Evolutionary conservation across 148 eudicot species (phyloP), one percentile per base, ranked within the genome.

Genomic region (Camellia japonica): DNA sequence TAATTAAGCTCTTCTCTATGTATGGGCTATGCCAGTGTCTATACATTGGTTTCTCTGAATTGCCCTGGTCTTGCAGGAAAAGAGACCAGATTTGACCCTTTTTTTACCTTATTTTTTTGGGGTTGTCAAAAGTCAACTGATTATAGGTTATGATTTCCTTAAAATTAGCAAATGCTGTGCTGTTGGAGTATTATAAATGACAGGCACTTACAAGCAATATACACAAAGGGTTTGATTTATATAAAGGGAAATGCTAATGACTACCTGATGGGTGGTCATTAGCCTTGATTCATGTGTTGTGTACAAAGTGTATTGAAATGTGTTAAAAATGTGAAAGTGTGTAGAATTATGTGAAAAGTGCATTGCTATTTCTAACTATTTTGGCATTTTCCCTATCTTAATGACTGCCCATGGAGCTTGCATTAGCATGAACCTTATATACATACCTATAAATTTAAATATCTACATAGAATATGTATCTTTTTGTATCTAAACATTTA

Each of bases 1-100:
- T 95, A 88, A 71, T 73, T 62, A 74, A 68, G 43, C 14, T 71
- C 74, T 44, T 74, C 64, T 18, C 30, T 46, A 46, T 82, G 47
- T 78, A 41, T 55, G 68, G 42, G 62, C 80, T 47, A 69, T 55
- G 18, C 18, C 64, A 43, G 74, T 56, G 59, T 71, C 60, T 77
- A 23, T 55, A 54, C 14, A 3, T 14, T 6, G 13, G 44, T 55
- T 62, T 16, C 72, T 49, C 7, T 54, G 20, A 65, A 80, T 74
- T 64, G 44, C 62, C 19, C 54, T 15, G 59, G 59, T 71, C 23
- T 71, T 52, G 44, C 7, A 7, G 13, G 61, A 73, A 8, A 54
- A 61, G 18, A 46, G 68, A 56, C 14, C 52, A 15, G 42, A 20
- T 13, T 68, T 59, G 60, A 69, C 10, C 42, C 4, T 79, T 47